Evolutionary conservation across 2,329 filamentous ascomycete genomes (phyloP).

Genomic region (Diaporthe sp.): DNA sequence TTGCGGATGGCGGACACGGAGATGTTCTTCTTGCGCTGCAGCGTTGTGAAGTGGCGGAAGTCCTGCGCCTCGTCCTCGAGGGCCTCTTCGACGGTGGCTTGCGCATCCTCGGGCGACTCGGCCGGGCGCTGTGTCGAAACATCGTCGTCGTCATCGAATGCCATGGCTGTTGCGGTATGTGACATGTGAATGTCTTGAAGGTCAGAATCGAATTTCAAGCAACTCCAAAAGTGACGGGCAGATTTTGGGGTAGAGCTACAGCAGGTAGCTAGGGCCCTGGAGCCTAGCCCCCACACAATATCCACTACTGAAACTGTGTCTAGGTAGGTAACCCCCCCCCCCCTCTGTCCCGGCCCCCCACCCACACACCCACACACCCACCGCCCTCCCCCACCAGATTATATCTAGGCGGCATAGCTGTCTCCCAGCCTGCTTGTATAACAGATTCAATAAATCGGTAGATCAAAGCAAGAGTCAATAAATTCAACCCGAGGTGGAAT

Average conservation of each 20-base stretch:
- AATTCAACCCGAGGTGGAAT: no score
- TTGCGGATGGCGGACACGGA: constrained; percentile 81
- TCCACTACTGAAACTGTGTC: neutral
- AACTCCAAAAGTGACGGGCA: neutral
- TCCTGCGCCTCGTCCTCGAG: constrained; percentile 87
- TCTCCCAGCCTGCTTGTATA: no score
- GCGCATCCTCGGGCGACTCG: constrained; percentile 49
- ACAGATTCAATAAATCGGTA: no score
- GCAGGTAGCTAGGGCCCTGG: no score
- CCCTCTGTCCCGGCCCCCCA: no score
- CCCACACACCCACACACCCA: no score
- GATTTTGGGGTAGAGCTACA: neutral
- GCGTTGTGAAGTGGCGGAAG: constrained; percentile 78
- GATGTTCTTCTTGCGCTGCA: constrained; percentile 63
- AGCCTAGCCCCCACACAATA: neutral
- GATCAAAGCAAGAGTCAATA: no score
- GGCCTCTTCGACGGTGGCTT: constrained; percentile 65
- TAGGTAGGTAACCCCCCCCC: neutral
- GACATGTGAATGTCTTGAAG: neutral
- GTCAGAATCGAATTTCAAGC: neutral
- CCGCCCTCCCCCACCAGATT: no score
- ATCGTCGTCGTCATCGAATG: constrained; percentile 50
- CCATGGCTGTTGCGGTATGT: constrained; percentile 41
- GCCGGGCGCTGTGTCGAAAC: constrained; percentile 36
- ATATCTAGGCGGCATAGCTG: neutral